Percentiles rank a stretch among this genome's conserved stretches.
phyloP scores from a whole-genome alignment of 257 asterid species.

The Voacanga thouarsii region DNA sequence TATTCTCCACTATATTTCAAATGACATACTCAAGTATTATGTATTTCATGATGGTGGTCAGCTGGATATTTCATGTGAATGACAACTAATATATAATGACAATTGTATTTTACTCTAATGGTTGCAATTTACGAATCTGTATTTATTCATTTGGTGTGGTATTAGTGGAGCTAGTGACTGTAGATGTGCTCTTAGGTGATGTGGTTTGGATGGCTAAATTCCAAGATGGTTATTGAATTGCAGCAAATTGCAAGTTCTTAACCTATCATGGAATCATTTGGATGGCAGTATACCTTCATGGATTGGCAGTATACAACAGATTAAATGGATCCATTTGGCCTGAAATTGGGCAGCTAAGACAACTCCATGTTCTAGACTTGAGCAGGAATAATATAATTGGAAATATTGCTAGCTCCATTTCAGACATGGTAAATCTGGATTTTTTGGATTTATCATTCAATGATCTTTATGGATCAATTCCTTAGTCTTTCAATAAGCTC shows the following conservation, averaged over 20 bases:
- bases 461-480: slow-evolving; percentile 74
- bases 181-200: slow-evolving; percentile 76
- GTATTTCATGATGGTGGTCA: not conserved
- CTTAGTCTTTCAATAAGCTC: slow-evolving; percentile 63
- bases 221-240: slow-evolving; percentile 75
- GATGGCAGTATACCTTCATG: slow-evolving; percentile 70
- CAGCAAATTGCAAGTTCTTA: slow-evolving; percentile 75
- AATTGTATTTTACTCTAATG: too few species aligned
- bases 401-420: slow-evolving; percentile 64
- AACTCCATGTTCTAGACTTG: slow-evolving; percentile 78
- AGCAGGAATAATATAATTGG: slow-evolving; percentile 74
- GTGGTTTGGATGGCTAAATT: slow-evolving; percentile 65
- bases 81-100: not conserved
- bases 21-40: not conserved
- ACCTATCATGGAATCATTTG: slow-evolving; percentile 83
- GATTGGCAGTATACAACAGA: slow-evolving; percentile 65
- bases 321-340: slow-evolving; percentile 63
- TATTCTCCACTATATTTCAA: not conserved
- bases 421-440: slow-evolving; percentile 74
- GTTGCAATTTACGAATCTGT: too few species aligned
- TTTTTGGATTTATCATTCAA: slow-evolving; percentile 74
- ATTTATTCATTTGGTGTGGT: too few species aligned
- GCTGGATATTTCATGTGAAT: not conserved
- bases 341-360: slow-evolving; percentile 66
- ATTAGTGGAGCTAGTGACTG: too few species aligned